phyloP scores from a whole-genome alignment of 2,329 filamentous ascomycete genomes.

The Beauveria pseudobassiana region DNA sequence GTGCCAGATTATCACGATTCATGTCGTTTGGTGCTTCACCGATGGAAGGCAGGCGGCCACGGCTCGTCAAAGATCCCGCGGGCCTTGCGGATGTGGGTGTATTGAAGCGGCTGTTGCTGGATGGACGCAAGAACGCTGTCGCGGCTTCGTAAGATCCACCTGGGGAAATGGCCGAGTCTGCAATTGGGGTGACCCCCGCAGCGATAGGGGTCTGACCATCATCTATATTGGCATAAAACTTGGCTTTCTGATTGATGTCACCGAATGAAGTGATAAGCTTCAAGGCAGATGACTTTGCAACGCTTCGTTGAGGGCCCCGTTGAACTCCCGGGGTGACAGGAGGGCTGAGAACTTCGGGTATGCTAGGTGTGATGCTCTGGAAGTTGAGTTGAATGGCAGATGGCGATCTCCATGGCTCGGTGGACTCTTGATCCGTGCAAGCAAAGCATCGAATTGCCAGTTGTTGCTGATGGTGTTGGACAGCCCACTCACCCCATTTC shows the following conservation, averaged over 20 bases:
- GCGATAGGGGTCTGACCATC: constrained; percentile 67
- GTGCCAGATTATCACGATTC: constrained; percentile 21
- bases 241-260: constrained; percentile 52
- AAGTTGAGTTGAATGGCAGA: constrained; percentile 58
- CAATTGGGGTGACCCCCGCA: constrained; percentile 80
- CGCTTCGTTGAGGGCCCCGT: constrained; percentile 51
- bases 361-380: constrained; percentile 44
- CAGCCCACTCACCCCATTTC: constrained; percentile 91
- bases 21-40: constrained; percentile 46
- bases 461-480: constrained; percentile 79
- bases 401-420: constrained; percentile 83
- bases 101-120: constrained; percentile 60
- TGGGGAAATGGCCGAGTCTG: constrained; percentile 61
- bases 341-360: constrained; percentile 58
- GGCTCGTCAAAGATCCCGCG: constrained; percentile 44
- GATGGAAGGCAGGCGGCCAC: constrained; percentile 68
- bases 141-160: constrained; percentile 52
- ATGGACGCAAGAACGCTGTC: constrained; percentile 61
- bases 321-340: constrained; percentile 66
- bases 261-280: constrained; percentile 91
- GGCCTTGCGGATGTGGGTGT: constrained; percentile 58
- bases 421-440: constrained; percentile 77
- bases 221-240: constrained; percentile 52
- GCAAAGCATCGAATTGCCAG: constrained; percentile 90
- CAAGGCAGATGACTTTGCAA: constrained; percentile 73